Base-by-base conservation (phyloP, 106 monocot species). In the Amphibolis antarctica region DNA sequence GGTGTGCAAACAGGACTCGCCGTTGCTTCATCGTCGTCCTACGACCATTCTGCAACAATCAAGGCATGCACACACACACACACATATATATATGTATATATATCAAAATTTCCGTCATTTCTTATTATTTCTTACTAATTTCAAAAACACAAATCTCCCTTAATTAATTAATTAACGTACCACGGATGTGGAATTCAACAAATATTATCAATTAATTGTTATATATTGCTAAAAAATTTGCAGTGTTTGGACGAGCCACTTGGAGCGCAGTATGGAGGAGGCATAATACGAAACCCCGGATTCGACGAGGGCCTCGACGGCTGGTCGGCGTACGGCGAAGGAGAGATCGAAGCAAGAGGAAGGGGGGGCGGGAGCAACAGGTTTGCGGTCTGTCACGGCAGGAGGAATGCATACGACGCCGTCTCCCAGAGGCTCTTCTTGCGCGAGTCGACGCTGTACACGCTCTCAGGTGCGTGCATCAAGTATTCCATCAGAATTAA, bases 401-500 rank as follows among this genome's bases (percentile, higher is more conserved):
- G 52, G 21, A 15, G 18, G n/a, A 19, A 53, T 21, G 27, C 83
- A 1, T 30, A 81, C 44, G 71, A 83, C 10, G 70, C 79, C 42
- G 9, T 80, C 22, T 79, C 84, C 9, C 77, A 86, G 45, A 79
- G 79, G 66, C 46, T 87, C 47, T 28, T 68, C 44, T 67, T 92
- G 53, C 53, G 74, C 36, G 69, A 75, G 43, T 73, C 53, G 7
- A 79, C 53, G 73, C 57, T 77, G 60, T 88, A 92, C 71, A 80
- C 92, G 17, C 66, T 92, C 58, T 92, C 92, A 29, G 86, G 92
- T 92, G 71, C n/a, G n/a, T 11, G 5, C 4, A 60, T 59, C 26
- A 15, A 25, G 1, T 15, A 53, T 11, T n/a, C 46, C 0, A 46
- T 46, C 14, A 46, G 14, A 46, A 10, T 46, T 9, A 46, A 10